Percentiles rank a stretch among this genome's conserved stretches.
Conservation (phyloP, 148 eudicot genomes). For the Heliosperma pusillum region DNA sequence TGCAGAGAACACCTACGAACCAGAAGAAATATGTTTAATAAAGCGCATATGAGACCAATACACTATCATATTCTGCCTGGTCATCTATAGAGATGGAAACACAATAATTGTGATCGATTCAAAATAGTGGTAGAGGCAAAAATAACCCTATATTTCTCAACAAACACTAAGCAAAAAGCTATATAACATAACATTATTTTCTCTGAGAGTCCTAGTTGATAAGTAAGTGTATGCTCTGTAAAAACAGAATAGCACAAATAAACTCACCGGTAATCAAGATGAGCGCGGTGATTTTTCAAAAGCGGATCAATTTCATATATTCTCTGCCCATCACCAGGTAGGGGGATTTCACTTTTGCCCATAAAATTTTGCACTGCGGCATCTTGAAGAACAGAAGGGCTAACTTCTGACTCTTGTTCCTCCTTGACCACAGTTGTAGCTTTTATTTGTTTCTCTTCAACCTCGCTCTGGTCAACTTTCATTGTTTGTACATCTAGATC, state of each 20-base stretch:
- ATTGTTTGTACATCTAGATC: slow-evolving; percentile 33
- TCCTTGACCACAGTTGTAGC: slow-evolving; percentile 25
- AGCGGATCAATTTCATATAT: slow-evolving; percentile 85
- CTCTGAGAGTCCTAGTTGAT: background rate
- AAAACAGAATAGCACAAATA: background rate
- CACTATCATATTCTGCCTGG: background rate
- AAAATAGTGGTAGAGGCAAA: background rate
- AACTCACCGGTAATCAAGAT: slow-evolving; percentile 90
- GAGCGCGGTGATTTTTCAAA: slow-evolving; percentile 48
- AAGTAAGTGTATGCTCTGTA: background rate
- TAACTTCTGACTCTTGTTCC: slow-evolving; percentile 26
- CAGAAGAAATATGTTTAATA: background rate
- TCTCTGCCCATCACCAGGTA: slow-evolving; percentile 73
- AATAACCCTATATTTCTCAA: background rate
- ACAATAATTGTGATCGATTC: background rate
- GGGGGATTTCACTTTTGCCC: slow-evolving; percentile 53
- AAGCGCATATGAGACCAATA: background rate
- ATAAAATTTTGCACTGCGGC: slow-evolving; percentile 27
- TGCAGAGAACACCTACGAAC: background rate
- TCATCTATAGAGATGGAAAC: background rate
- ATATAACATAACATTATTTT: background rate
- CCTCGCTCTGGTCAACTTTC: slow-evolving; percentile 28
- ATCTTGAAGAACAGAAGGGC: slow-evolving; percentile 31
- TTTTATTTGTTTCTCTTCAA: slow-evolving; percentile 22
- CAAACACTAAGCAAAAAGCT: background rate